Percentiles rank a stretch among this genome's conserved stretches.
These are phyloP conservation scores for Tephrocybe sp. DNA, from an alignment of 768 basidiomycete species.

Conservation along the genomic window DNA sequence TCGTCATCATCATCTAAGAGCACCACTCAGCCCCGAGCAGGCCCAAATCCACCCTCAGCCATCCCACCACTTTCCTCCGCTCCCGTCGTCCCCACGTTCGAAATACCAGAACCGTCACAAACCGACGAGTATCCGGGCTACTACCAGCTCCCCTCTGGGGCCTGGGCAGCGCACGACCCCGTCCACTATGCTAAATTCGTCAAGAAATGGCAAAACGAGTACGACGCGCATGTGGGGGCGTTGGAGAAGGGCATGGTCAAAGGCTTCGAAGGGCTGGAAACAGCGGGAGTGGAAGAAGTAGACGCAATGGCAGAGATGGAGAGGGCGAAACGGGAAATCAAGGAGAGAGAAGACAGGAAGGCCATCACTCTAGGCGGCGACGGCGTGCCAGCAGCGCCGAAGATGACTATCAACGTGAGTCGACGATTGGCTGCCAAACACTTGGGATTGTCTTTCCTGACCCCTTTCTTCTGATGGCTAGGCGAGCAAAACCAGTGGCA, in stretches of 20 bases:
- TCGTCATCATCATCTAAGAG: constrained; percentile 24
- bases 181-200: constrained; percentile 67
- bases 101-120: constrained; percentile 71
- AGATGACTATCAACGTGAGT: constrained; percentile 80
- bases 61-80: constrained; percentile 56
- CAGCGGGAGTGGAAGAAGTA: constrained; percentile 53
- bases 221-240: constrained; percentile 69
- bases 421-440: too few species aligned
- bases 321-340: constrained; percentile 68
- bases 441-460: too few species aligned
- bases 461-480: constrained; percentile 25
- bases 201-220: constrained; percentile 73
- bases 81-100: constrained; percentile 64
- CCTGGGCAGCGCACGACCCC: constrained; percentile 75
- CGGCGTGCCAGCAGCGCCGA: constrained; percentile 61
- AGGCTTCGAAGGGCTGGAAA: constrained; percentile 69
- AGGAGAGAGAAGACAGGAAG: constrained; percentile 77
- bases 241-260: constrained; percentile 67
- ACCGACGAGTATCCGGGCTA: constrained; percentile 85
- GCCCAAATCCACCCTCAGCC: constrained; percentile 13
- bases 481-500: constrained; percentile 70
- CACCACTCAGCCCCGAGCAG: constrained; percentile 11
- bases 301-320: constrained; percentile 79
- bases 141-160: constrained; percentile 79
- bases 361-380: constrained; percentile 64